phyloP scores from a whole-genome alignment of 805 yeast genomes.

The Lipomyces orientalis region DNA sequence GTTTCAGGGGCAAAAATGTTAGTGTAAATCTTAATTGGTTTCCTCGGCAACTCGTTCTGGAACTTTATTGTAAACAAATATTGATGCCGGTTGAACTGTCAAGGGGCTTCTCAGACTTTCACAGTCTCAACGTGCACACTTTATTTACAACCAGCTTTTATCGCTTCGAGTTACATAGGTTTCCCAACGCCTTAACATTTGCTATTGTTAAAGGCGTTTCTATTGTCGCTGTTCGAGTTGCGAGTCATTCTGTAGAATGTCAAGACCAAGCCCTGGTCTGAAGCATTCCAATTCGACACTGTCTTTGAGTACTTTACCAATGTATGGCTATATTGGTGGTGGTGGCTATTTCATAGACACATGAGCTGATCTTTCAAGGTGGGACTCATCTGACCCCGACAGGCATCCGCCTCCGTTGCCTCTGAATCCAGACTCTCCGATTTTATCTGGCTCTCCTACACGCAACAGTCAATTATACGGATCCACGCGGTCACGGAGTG shows the following conservation, averaged over 20 bases:
- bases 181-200: too few relatives aligned
- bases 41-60: too few relatives aligned
- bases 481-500: conserved; percentile 10
- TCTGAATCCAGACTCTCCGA: conserved; percentile 49
- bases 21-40: too few relatives aligned
- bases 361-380: conserved; percentile 37
- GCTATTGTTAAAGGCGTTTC: neutral
- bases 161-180: too few relatives aligned
- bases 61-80: neutral
- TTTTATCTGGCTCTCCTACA: conserved; percentile 30
- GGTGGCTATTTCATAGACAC: neutral
- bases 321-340: conserved; percentile 18
- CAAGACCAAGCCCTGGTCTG: conserved; percentile 18
- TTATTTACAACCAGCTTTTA: too few relatives aligned
- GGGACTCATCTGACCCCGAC: conserved; percentile 52
- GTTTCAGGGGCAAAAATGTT: too few relatives aligned
- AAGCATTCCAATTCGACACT: conserved; percentile 41
- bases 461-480: conserved; percentile 8
- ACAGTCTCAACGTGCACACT: neutral
- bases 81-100: neutral
- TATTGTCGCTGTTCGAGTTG: neutral
- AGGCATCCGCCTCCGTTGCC: conserved; percentile 53
- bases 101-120: neutral
- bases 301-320: conserved; percentile 34
- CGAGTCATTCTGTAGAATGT: conserved; percentile 2